Percentiles rank a stretch among this genome's conserved stretches.
Evolutionary conservation across 129 eudicot genomes (phyloP).

Genomic region (Pittosporum tobira): DNA sequence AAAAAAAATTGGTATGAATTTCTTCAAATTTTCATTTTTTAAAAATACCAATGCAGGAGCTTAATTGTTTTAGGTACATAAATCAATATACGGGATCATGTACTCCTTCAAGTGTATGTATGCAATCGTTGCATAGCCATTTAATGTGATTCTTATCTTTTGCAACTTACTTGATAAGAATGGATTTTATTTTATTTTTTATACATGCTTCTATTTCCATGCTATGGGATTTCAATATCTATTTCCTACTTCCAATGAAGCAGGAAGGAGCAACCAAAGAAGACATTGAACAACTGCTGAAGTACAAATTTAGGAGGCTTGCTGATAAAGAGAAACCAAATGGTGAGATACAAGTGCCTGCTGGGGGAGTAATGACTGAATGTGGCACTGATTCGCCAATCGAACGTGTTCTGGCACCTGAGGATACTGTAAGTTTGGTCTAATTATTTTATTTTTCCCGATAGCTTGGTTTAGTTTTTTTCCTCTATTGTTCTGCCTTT

Average conservation of each 20-base stretch:
- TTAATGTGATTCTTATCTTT: too few relatives aligned
- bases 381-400: constrained; percentile 48
- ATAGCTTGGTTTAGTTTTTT: background rate
- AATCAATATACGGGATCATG: background rate
- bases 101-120: background rate
- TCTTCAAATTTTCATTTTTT: background rate
- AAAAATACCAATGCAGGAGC: background rate
- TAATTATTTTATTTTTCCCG: too few relatives aligned
- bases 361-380: constrained; percentile 65
- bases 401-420: constrained; percentile 39
- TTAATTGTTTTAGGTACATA: background rate
- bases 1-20: background rate
- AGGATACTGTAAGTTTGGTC: constrained; percentile 45
- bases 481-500: constrained; percentile 1
- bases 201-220: background rate
- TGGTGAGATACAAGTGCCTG: constrained; percentile 42
- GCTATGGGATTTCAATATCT: background rate
- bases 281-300: constrained; percentile 49
- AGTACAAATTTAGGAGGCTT: constrained; percentile 40
- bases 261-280: constrained; percentile 78
- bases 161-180: too few relatives aligned
- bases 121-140: background rate
- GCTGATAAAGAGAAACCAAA: constrained; percentile 28
- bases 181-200: background rate
- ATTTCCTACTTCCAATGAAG: background rate